A percentile compares a stretch with the other conserved stretches of the same genome.
phyloP scores from a whole-genome alignment of 148 eudicot species.

The Camellia granthamiana region DNA sequence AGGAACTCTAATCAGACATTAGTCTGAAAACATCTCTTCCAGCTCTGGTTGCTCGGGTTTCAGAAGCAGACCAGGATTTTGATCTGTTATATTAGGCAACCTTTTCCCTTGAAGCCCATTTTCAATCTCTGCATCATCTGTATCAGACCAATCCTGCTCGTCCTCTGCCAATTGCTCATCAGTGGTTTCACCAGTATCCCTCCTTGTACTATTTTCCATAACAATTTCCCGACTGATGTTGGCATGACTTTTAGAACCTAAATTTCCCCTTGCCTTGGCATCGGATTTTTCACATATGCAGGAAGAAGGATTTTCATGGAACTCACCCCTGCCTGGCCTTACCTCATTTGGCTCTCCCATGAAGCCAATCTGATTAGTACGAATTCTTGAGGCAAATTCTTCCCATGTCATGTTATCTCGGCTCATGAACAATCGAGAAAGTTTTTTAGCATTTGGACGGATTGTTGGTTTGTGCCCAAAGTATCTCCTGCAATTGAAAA shows the following conservation, averaged over 20 bases:
- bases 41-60: conserved; percentile 31
- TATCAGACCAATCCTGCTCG: conserved; percentile 41
- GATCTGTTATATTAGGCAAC: conserved; percentile 12
- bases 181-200: conserved; percentile 20
- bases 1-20: not conserved
- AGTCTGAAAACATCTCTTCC: conserved; percentile 36
- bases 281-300: conserved; percentile 55
- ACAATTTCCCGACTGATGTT: conserved; percentile 4
- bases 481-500: conserved; percentile 56
- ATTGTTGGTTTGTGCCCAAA: conserved; percentile 86
- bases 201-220: conserved; percentile 16
- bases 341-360: conserved; percentile 77
- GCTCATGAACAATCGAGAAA: conserved; percentile 42
- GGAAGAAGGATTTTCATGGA: conserved; percentile 68
- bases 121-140: conserved; percentile 32
- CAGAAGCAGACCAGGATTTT: conserved; percentile 8
- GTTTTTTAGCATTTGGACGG: conserved; percentile 77
- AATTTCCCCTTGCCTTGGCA: conserved; percentile 19
- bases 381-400: conserved; percentile 44
- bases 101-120: conserved; percentile 16
- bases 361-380: conserved; percentile 56
- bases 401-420: conserved; percentile 62
- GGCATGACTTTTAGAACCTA: conserved; percentile 4
- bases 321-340: conserved; percentile 50
- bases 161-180: conserved; percentile 37